phyloP scores from a whole-genome alignment of 2,329 filamentous ascomycete genomes.

The Neophaeococcomyces aloes region DNA sequence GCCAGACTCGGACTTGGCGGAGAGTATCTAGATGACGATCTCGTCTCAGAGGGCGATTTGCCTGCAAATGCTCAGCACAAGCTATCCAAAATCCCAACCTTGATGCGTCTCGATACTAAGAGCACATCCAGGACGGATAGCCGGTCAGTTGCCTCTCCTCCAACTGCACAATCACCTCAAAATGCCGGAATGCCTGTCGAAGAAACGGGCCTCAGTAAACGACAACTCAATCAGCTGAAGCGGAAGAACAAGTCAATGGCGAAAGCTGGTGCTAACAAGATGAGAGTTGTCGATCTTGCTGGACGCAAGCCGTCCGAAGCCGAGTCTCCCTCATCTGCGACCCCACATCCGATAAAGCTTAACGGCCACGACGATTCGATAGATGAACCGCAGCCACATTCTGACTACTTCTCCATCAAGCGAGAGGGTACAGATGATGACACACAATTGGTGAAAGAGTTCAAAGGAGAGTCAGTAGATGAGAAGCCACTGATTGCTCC shows the following conservation, averaged over 20 bases:
- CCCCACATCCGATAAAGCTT: slow-evolving; percentile 49
- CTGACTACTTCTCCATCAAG: slow-evolving; percentile 87
- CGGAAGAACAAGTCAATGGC: slow-evolving; percentile 85
- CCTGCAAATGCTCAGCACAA: slow-evolving; percentile 37
- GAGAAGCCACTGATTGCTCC: slow-evolving; percentile 80
- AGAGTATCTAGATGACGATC: slow-evolving; percentile 73
- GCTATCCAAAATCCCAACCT: slow-evolving; percentile 28
- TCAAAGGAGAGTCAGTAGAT: slow-evolving; percentile 70
- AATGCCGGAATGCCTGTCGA: slow-evolving; percentile 44
- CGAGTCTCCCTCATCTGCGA: slow-evolving; percentile 47
- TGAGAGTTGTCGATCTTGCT: slow-evolving; percentile 80
- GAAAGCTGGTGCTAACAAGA: slow-evolving; percentile 80
- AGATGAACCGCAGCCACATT: slow-evolving; percentile 44
- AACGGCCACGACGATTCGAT: slow-evolving; percentile 50
- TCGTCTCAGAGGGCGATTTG: slow-evolving; percentile 58
- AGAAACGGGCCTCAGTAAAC: slow-evolving; percentile 69
- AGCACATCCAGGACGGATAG: slow-evolving; percentile 36
- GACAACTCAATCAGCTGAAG: slow-evolving; percentile 89
- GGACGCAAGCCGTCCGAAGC: slow-evolving; percentile 53
- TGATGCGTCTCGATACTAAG: slow-evolving; percentile 44
- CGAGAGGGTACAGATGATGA: slow-evolving; percentile 74
- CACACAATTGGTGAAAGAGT: slow-evolving; percentile 84
- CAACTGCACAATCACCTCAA: slow-evolving; percentile 36
- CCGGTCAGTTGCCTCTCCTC: slow-evolving; percentile 31
- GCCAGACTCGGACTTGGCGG: slow-evolving; percentile 76